Base-by-base conservation (phyloP, 2,329 filamentous ascomycete species). In the Chaetothyriales sp. region DNA sequence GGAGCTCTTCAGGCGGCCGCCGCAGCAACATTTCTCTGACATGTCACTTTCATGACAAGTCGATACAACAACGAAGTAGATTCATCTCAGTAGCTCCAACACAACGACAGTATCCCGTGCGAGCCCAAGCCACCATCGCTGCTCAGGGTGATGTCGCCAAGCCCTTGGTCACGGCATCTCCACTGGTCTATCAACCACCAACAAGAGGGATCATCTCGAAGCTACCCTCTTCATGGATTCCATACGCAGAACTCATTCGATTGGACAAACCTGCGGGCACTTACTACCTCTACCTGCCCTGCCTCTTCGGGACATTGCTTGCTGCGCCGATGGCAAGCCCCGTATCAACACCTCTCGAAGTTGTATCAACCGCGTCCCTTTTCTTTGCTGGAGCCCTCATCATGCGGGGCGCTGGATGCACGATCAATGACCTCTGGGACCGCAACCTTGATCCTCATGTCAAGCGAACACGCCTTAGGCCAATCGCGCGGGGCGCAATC, bases 381-480 rank as follows among this genome's bases (percentile, higher is more conserved):
- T 71, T 69, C 56, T 71, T 68, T 57, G 66, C 63, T 13, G 67
- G 69, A 43, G 71, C 70, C 15, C 61, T 77, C 56, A 67, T 78
- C 49, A 69, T 77, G 65, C 70, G 75, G 49, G 70, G 73, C 22
- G 70, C 70, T 18, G 68, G 72, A 4, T 80, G 77, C 60, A 69
- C 74, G 0, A 78, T 77, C 65, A 80, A 80, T 60, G 77, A 80
- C 58, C 69, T 72, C 33, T 70, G 75, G 63, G 77, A 80, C 57
- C 69, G 72, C 47, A 73, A 76, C 45, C 65, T 77, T 49, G 77
- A 80, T 58, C 71, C 73, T 2, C 66, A 72, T 54, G 75, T 77
- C 8, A 68, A 67, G 56, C 70, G 76, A 43, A 76, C 73, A 43
- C 70, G 70, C 33, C 69, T 73, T 55, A 69, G 76, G 18, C 75